Percentiles rank a stretch among this genome's conserved stretches.
phyloP scores from a whole-genome alignment of 1,139 yeast species.

The Blastobotrys illinoisensis region DNA sequence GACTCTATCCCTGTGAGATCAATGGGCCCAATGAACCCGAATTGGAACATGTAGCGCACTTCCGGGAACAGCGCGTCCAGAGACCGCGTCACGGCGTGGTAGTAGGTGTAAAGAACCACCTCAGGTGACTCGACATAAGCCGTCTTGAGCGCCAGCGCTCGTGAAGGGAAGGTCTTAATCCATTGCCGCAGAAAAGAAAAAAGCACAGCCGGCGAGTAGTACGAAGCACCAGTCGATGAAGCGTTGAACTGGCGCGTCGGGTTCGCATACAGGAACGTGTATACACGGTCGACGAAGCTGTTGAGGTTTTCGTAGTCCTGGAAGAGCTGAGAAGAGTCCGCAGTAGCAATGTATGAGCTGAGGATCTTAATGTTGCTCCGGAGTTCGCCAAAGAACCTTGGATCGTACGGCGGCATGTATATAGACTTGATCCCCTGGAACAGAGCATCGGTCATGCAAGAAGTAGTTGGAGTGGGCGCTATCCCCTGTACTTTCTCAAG shows the following conservation, averaged over 20 bases:
- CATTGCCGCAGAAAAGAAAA: conserved; percentile 27
- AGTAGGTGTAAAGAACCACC: conserved; percentile 31
- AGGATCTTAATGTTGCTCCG: conserved; percentile 9
- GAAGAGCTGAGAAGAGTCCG: conserved; percentile 11
- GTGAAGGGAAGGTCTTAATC: conserved; percentile 28
- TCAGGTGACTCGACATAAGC: conserved; percentile 10
- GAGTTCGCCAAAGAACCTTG: conserved; percentile 32
- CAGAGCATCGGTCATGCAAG: conserved; percentile 28
- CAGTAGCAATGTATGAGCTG: conserved; percentile 10
- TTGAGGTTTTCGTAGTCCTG: conserved; percentile 20
- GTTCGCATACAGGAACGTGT: conserved; percentile 17
- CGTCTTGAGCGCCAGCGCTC: conserved; percentile 18
- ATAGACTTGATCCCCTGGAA: conserved; percentile 32
- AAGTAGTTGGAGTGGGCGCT: conserved; percentile 25
- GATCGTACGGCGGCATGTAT: conserved; percentile 35
- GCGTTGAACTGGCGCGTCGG: conserved; percentile 10
- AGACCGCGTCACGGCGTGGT: conserved; percentile 31
- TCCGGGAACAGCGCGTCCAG: conserved; percentile 38
- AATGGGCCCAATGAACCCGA: conserved; percentile 36
- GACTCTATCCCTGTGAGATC: conserved; percentile 28
- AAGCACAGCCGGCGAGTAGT: conserved; percentile 23
- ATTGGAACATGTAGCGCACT: conserved; percentile 34
- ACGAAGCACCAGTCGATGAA: conserved; percentile 16
- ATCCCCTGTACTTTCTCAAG: conserved; percentile 24
- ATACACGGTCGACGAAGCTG: conserved; percentile 18